Evolutionary conservation across 495 filamentous ascomycete genomes (phyloP).

Genomic region (Hyaloscypha hepaticicola): DNA sequence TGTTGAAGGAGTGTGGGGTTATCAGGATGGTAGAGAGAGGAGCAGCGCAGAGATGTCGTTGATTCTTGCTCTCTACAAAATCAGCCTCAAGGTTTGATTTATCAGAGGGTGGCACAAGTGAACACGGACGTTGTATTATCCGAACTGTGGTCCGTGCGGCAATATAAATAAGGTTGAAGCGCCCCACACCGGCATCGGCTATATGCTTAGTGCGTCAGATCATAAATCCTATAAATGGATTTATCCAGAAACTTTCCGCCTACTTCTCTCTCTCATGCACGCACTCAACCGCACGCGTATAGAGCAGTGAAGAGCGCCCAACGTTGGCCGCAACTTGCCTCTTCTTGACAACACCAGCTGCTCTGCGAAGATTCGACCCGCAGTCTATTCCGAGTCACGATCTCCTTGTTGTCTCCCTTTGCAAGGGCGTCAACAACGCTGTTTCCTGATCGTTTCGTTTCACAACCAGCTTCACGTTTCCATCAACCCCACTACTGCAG

Average conservation of each 20-base stretch:
- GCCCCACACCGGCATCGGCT: too few relatives aligned
- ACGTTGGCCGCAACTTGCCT: not conserved
- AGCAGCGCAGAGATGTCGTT: not conserved
- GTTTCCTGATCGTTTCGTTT: too few relatives aligned
- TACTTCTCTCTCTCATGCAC: not conserved
- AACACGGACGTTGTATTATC: not conserved
- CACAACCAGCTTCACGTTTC: not conserved
- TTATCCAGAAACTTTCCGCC: not conserved
- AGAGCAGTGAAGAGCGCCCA: not conserved
- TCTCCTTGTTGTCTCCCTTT: too few relatives aligned
- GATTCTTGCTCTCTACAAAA: not conserved
- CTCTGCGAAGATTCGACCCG: not conserved
- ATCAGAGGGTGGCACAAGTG: not conserved
- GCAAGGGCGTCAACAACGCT: too few relatives aligned
- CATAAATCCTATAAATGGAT: not conserved
- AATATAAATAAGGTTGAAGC: not conserved
- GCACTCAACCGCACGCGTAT: not conserved
- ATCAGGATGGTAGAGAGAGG: constrained; percentile 3
- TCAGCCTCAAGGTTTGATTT: not conserved
- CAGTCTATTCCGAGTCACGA: too few relatives aligned
- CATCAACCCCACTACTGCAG: not conserved
- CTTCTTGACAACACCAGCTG: not conserved
- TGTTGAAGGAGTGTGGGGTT: constrained; percentile 1
- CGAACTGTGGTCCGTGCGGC: not conserved
- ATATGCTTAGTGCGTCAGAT: too few relatives aligned